Conservation (phyloP, 805 yeast species). For the Kregervanrija fluxuum region DNA sequence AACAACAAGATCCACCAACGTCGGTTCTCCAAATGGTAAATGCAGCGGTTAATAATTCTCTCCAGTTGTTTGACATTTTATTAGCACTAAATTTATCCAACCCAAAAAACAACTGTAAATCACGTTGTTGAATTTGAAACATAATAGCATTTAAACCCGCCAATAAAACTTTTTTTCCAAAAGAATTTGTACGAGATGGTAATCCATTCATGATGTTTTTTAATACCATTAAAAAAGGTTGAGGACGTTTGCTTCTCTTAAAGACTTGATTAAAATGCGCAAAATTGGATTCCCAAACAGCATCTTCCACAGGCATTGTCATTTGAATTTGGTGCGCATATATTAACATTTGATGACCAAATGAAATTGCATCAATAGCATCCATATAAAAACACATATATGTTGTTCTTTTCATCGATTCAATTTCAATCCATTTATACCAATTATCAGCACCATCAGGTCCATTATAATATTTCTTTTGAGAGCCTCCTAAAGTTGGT, state of each 20-base stretch:
- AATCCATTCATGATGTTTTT: conserved; percentile 51
- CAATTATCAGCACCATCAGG: conserved; percentile 27
- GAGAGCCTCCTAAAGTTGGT: conserved; percentile 70
- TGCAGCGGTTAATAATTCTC: conserved; percentile 61
- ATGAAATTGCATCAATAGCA: conserved; percentile 68
- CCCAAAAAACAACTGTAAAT: conserved; percentile 49
- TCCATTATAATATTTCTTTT: conserved; percentile 27
- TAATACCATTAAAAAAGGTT: conserved; percentile 48
- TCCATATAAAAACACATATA: conserved; percentile 79
- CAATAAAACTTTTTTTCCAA: conserved; percentile 60
- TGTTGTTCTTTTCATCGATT: conserved; percentile 69
- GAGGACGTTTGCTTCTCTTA: conserved; percentile 24
- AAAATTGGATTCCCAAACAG: conserved; percentile 39
- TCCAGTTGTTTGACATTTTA: conserved; percentile 47
- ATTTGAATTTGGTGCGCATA: conserved; percentile 54
- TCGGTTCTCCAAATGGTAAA: conserved; percentile 63
- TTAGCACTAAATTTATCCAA: conserved; percentile 29
- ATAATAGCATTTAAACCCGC: conserved; percentile 62
- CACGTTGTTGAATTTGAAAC: conserved; percentile 69
- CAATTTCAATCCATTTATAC: conserved; percentile 73
- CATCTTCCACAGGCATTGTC: conserved; percentile 57
- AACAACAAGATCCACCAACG: conserved; percentile 31
- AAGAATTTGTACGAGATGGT: conserved; percentile 40
- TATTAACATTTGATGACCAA: conserved; percentile 62
- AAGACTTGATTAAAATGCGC: conserved; percentile 15